These are phyloP conservation scores for Kodamaea fukazawae DNA, from an alignment of 805 yeast species.

Conservation along the genomic window DNA sequence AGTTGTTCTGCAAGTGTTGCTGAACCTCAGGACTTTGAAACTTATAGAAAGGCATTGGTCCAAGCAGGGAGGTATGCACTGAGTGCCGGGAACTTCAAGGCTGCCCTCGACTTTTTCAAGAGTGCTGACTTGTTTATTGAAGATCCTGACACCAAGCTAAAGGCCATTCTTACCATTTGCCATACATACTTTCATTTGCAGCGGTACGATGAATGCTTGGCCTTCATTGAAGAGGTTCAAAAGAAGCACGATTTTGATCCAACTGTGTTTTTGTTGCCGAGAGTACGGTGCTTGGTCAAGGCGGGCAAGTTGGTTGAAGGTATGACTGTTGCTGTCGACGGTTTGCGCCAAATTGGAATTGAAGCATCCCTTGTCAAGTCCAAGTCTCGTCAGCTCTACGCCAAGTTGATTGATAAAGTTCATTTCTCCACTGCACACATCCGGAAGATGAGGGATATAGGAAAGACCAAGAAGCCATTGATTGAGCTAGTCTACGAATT, in stretches of 20 bases:
- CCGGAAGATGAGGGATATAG: constrained; percentile 23
- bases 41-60: constrained; percentile 38
- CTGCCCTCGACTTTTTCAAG: constrained; percentile 40
- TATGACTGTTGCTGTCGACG: constrained; percentile 30
- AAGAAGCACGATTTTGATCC: constrained; percentile 29
- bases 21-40: constrained; percentile 30
- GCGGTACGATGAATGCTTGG: constrained; percentile 33
- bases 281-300: constrained; percentile 35
- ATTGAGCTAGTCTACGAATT: constrained; percentile 38
- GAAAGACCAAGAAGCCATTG: constrained; percentile 23
- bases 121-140: constrained; percentile 30
- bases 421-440: constrained; percentile 43
- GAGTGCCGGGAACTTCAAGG: constrained; percentile 39
- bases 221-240: constrained; percentile 31
- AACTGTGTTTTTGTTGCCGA: constrained; percentile 34
- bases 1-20: constrained; percentile 33
- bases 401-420: constrained; percentile 23
- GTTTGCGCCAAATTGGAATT: constrained; percentile 36
- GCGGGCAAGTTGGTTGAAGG: constrained; percentile 31
- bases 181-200: constrained; percentile 28
- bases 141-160: constrained; percentile 18
- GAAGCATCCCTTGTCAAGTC: constrained; percentile 26
- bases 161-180: constrained; percentile 29
- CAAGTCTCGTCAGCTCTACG: constrained; percentile 20
- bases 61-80: constrained; percentile 46